Evolutionary conservation across 306 rosid species (phyloP).

Genomic region (Vachellia pachyceras): DNA sequence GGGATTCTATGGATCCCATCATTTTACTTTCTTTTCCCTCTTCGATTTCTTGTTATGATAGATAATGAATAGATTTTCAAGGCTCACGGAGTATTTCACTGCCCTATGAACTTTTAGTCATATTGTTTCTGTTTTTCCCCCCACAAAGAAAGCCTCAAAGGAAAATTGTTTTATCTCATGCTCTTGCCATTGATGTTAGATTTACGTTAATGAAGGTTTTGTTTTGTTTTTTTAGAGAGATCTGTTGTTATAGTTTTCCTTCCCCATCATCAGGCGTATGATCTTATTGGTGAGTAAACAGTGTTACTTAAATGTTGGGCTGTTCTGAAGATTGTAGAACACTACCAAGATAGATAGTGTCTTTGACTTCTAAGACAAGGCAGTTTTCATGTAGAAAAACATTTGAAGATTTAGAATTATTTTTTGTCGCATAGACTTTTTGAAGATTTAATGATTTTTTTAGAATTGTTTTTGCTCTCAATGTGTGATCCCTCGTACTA

Average conservation of each 20-base stretch:
- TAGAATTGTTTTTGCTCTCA: not conserved
- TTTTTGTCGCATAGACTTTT: conserved; percentile 1
- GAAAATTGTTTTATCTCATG: not conserved
- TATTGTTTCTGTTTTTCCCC: not conserved
- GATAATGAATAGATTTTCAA: not conserved
- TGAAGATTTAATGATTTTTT: conserved; percentile 11
- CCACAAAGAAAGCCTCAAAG: not conserved
- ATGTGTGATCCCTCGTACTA: not conserved
- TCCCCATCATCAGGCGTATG: not conserved
- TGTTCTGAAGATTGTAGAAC: not conserved
- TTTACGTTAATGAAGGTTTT: not conserved
- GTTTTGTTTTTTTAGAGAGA: not conserved
- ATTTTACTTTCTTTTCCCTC: not conserved
- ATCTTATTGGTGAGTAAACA: not conserved
- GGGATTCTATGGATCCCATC: conserved; percentile 34
- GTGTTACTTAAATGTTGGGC: not conserved
- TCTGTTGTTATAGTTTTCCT: not conserved
- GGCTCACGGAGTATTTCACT: not conserved
- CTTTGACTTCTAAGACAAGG: not conserved
- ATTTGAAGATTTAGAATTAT: not conserved
- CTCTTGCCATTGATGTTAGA: not conserved
- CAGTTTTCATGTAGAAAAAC: not conserved
- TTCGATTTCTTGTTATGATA: not conserved
- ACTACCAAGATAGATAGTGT: not conserved
- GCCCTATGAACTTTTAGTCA: not conserved